Evolutionary conservation across 192 early-diverging fungal genomes (phyloP).

Genomic region (Coemansia erecta): DNA sequence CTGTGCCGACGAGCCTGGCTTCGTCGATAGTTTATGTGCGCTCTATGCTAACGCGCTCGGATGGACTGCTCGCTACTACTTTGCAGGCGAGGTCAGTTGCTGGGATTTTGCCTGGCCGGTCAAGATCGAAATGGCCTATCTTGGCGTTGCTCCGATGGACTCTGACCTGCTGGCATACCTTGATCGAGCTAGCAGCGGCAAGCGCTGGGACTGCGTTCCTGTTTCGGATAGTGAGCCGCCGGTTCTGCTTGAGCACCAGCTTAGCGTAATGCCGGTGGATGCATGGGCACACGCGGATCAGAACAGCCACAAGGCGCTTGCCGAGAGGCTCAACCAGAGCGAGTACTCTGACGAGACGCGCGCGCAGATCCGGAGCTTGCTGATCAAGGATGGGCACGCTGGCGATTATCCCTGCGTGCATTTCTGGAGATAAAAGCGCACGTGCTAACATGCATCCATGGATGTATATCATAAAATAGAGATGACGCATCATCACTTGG

Average conservation of each 20-base stretch:
- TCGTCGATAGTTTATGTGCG: slow-evolving; percentile 8
- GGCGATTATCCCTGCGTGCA: slow-evolving; percentile 7
- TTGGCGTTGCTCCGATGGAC: slow-evolving; percentile 21
- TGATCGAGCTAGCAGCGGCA: neutral
- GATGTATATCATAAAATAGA: too few relatives aligned
- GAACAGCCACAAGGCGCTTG: slow-evolving; percentile 7
- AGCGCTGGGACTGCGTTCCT: slow-evolving; percentile 7
- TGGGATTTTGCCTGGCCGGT: slow-evolving; percentile 44
- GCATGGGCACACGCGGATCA: slow-evolving; percentile 12
- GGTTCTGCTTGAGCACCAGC: slow-evolving; percentile 27
- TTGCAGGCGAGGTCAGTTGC: slow-evolving; percentile 24
- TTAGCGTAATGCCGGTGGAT: slow-evolving; percentile 27
- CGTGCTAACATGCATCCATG: neutral
- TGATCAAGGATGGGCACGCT: neutral
- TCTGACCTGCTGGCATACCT: slow-evolving; percentile 25
- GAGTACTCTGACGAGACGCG: slow-evolving; percentile 11
- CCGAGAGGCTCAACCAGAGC: slow-evolving; percentile 8
- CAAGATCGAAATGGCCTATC: slow-evolving; percentile 7
- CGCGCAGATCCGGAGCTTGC: slow-evolving; percentile 5
- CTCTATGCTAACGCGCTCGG: slow-evolving; percentile 29
- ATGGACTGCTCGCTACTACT: slow-evolving; percentile 39
- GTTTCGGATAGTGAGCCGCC: slow-evolving; percentile 16
- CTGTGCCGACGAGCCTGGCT: neutral
- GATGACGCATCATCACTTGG: neutral
- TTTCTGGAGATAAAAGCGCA: neutral